These are phyloP conservation scores for Aspergillus egyptiacus DNA, from an alignment of 495 filamentous ascomycete species.

Conservation along the genomic window DNA sequence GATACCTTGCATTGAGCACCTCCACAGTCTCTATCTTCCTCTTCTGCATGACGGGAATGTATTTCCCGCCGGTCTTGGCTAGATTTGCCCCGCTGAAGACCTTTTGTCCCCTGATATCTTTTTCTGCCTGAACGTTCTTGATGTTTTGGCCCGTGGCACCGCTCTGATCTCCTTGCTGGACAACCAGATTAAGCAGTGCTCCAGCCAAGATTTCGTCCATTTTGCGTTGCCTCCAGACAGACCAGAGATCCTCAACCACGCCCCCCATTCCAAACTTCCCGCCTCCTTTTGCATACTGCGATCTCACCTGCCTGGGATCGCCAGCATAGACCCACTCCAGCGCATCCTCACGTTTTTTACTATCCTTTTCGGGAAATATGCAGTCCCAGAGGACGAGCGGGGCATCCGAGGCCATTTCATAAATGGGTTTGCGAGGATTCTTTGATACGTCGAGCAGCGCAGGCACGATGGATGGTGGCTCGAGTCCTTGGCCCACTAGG, in stretches of 20 bases:
- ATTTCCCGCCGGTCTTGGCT: conserved; percentile 55
- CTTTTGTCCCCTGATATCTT: conserved; percentile 44
- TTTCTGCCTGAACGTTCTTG: conserved; percentile 21
- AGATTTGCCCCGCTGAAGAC: conserved; percentile 66
- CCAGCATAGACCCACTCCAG: conserved; percentile 75
- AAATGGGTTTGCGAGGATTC: conserved; percentile 68
- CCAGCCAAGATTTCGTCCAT: conserved; percentile 80
- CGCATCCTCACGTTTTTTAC: conserved; percentile 50
- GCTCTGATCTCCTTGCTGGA: conserved; percentile 43
- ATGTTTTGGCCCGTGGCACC: conserved; percentile 21
- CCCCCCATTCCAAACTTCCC: conserved; percentile 59
- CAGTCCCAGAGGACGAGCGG: conserved; percentile 95
- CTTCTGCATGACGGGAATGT: conserved; percentile 65
- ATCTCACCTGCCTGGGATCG: conserved; percentile 38
- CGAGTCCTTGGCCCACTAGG: conserved; percentile 83
- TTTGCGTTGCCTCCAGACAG: conserved; percentile 72
- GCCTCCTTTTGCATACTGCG: conserved; percentile 31
- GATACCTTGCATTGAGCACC: conserved; percentile 72
- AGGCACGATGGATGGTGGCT: conserved; percentile 62
- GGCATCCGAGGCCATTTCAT: conserved; percentile 82
- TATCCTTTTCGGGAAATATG: conserved; percentile 63
- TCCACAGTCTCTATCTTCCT: conserved; percentile 56
- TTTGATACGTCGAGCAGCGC: conserved; percentile 65
- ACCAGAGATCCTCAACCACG: conserved; percentile 71
- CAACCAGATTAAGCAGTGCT: conserved; percentile 57